A percentile compares a stretch with the other conserved stretches of the same genome.
Evolutionary conservation across 129 eudicot genomes (phyloP).

Genomic region (Scalesia atractyloides): DNA sequence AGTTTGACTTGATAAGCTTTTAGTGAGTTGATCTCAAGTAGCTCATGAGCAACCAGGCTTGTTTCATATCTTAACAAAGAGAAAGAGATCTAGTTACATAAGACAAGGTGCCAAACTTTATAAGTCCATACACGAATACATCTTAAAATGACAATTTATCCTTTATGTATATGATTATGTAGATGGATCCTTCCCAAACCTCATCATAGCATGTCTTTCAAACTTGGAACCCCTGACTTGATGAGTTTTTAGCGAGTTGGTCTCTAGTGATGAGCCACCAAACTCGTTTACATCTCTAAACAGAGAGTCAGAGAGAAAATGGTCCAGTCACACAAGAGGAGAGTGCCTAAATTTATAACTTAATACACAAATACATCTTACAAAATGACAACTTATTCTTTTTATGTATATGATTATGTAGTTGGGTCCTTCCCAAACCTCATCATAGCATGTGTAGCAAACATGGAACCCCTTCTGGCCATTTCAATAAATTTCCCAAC

Average conservation of each 20-base stretch:
- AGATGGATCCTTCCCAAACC: slow-evolving; percentile 77
- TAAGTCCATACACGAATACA: slow-evolving; percentile 2
- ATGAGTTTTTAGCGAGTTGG: too few species aligned
- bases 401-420: slow-evolving; percentile 13
- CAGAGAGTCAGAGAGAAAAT: too few species aligned
- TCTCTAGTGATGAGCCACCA: too few species aligned
- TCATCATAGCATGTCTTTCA: slow-evolving; percentile 78
- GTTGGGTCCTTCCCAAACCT: slow-evolving; percentile 80
- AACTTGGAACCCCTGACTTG: slow-evolving; percentile 58
- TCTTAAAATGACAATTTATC: slow-evolving; percentile 17
- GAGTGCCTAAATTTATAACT: neutral
- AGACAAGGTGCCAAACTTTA: neutral
- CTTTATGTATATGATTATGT: slow-evolving; percentile 9
- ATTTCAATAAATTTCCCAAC: slow-evolving; percentile 57
- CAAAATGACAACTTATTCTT: slow-evolving; percentile 10
- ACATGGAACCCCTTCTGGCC: slow-evolving; percentile 67
- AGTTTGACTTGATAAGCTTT: neutral
- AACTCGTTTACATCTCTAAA: too few species aligned
- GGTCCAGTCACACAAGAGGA: neutral
- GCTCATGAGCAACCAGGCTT: too few species aligned
- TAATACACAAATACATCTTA: slow-evolving; percentile 15
- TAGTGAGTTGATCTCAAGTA: too few species aligned
- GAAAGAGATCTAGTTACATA: neutral
- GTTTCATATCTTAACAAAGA: too few species aligned
- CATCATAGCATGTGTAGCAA: slow-evolving; percentile 83